phyloP scores from a whole-genome alignment of 2,329 filamentous ascomycete genomes.

The Fusarium odoratissimum region DNA sequence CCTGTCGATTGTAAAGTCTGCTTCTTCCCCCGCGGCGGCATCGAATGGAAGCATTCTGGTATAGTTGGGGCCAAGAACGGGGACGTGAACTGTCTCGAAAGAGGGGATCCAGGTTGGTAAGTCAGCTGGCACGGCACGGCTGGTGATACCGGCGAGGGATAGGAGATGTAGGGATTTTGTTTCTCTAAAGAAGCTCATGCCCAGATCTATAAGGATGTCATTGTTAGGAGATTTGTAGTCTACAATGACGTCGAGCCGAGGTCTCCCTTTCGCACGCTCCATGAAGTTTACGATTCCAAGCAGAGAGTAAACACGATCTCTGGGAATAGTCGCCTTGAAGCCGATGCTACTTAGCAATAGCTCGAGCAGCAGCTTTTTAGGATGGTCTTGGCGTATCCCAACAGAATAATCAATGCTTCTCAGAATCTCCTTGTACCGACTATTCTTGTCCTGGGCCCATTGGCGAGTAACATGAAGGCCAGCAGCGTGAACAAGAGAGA shows the following conservation, averaged over 20 bases:
- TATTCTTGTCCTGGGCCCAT: background rate
- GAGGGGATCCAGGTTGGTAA: constrained; percentile 39
- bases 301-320: constrained; percentile 43
- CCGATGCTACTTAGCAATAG: constrained; percentile 34
- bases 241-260: constrained; percentile 21
- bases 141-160: constrained; percentile 33
- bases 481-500: background rate
- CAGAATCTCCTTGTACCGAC: background rate
- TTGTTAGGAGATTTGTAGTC: constrained; percentile 37
- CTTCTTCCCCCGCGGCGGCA: background rate
- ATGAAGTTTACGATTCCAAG: constrained; percentile 42
- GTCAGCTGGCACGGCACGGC: constrained; percentile 11
- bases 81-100: constrained; percentile 33
- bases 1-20: background rate
- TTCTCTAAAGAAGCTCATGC: constrained; percentile 21
- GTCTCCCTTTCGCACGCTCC: constrained; percentile 12
- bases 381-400: background rate
- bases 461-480: background rate
- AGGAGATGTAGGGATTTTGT: constrained; percentile 37
- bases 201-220: constrained; percentile 25
- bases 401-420: background rate
- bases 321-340: constrained; percentile 32
- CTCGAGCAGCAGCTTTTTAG: background rate
- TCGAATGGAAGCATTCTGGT: background rate
- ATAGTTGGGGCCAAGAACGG: constrained; percentile 16